Percentiles rank a stretch among this genome's conserved stretches.
These are phyloP conservation scores for Russula earlei DNA, from an alignment of 768 basidiomycete genomes.

Conservation along the genomic window DNA sequence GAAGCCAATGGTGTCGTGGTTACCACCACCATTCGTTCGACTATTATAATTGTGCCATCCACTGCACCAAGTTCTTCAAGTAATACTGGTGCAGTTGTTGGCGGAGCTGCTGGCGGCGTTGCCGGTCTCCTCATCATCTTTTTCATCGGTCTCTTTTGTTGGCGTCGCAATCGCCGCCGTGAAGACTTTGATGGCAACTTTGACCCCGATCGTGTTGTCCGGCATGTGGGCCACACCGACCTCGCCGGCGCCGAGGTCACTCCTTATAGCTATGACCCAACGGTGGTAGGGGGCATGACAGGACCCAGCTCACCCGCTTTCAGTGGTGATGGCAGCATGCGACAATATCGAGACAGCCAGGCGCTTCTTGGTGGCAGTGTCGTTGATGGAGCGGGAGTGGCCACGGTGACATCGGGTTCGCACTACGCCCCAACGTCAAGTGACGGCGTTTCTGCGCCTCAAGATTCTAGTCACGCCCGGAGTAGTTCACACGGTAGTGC, in stretches of 20 bases:
- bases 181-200: constrained; percentile 44
- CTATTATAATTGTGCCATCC: constrained; percentile 21
- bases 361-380: constrained; percentile 22
- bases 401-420: constrained; percentile 19
- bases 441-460: background rate
- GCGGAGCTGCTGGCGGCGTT: constrained; percentile 25
- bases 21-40: constrained; percentile 14
- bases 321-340: constrained; percentile 20
- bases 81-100: constrained; percentile 25
- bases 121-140: constrained; percentile 21
- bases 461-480: background rate
- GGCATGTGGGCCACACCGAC: constrained; percentile 21
- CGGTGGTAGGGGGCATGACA: constrained; percentile 18
- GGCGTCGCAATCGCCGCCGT: constrained; percentile 24
- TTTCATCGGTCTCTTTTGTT: constrained; percentile 24
- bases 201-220: constrained; percentile 36
- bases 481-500: background rate
- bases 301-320: constrained; percentile 10
- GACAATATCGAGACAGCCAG: constrained; percentile 21
- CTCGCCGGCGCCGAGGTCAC: constrained; percentile 17
- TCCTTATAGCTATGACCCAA: constrained; percentile 20
- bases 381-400: constrained; percentile 16
- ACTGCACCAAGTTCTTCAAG: constrained; percentile 13
- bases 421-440: constrained; percentile 16
- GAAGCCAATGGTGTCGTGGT: constrained; percentile 5